These are phyloP conservation scores for Emydomyces testavorans DNA, from an alignment of 2,329 filamentous ascomycete genomes.

Conservation along the genomic window DNA sequence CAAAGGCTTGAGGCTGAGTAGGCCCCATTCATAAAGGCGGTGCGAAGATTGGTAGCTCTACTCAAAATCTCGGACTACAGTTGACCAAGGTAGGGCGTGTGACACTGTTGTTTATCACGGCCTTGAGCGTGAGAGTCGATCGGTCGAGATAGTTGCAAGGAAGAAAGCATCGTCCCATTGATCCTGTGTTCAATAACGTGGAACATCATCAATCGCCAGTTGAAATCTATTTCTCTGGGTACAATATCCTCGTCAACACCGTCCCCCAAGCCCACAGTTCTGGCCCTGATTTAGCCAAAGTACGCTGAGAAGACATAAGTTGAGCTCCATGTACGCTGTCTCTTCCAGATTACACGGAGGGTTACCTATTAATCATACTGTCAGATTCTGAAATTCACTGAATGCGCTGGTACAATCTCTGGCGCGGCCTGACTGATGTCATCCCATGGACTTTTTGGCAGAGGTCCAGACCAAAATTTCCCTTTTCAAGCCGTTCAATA, in stretches of 20 bases:
- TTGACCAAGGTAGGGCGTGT: no score
- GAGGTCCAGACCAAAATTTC: constrained; percentile 41
- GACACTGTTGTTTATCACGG: no score
- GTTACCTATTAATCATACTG: no score
- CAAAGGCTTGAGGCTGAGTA: no score
- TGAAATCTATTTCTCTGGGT: neutral
- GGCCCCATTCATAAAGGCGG: no score
- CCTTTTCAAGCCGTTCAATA: constrained; percentile 41
- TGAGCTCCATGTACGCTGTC: constrained; percentile 11
- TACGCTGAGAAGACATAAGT: constrained; percentile 13
- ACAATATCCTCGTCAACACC: neutral
- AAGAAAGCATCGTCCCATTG: no score
- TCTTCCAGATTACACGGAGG: neutral
- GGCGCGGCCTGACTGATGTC: constrained; percentile 8
- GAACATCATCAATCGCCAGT: no score
- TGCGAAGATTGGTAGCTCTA: no score
- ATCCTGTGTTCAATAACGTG: no score
- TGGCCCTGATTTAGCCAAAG: constrained; percentile 10
- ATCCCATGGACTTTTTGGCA: constrained; percentile 33
- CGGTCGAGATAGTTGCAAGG: no score
- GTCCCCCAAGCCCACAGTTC: constrained; percentile 10
- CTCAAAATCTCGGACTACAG: no score
- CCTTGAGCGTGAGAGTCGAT: no score
- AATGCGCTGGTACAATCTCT: constrained; percentile 10
- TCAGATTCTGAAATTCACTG: constrained; percentile 7